Evolutionary conservation across 305 asterid genomes (phyloP).

Genomic region (Fraxinus albicans): DNA sequence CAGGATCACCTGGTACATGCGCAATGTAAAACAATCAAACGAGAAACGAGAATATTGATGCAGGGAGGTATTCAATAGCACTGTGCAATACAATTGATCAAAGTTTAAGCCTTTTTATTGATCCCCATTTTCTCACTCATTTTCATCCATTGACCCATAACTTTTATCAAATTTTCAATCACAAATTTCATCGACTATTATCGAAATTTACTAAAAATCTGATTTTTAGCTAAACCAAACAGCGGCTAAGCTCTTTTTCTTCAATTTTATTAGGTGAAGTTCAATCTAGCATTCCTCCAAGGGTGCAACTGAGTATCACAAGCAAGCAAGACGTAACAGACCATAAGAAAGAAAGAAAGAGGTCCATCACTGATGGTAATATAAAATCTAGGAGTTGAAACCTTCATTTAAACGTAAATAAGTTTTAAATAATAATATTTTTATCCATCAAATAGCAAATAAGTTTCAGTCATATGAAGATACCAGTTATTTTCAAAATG

Average conservation of each 20-base stretch:
- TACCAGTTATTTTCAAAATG: background rate
- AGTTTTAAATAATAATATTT: background rate
- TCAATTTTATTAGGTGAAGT: background rate
- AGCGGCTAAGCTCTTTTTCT: background rate
- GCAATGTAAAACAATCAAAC: background rate
- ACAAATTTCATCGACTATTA: too few relatives aligned
- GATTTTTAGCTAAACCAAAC: background rate
- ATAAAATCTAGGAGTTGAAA: background rate
- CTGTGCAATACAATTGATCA: background rate
- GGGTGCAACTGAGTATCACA: background rate
- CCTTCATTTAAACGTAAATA: background rate
- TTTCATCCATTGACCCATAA: background rate
- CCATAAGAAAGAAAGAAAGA: background rate
- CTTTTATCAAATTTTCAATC: background rate
- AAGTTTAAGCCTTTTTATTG: background rate
- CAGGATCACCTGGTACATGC: slow-evolving; percentile 71
- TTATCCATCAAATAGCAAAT: background rate
- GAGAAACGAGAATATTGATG: background rate
- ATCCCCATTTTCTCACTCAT: background rate
- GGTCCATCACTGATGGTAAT: background rate
- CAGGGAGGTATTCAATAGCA: background rate
- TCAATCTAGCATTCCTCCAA: background rate
- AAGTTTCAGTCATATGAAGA: background rate
- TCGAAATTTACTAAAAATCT: too few relatives aligned
- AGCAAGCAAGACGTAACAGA: background rate